Evolutionary conservation across 306 rosid genomes (phyloP), one percentile per base, ranked within the genome.

Genomic region (Hippophae gyantsensis): DNA sequence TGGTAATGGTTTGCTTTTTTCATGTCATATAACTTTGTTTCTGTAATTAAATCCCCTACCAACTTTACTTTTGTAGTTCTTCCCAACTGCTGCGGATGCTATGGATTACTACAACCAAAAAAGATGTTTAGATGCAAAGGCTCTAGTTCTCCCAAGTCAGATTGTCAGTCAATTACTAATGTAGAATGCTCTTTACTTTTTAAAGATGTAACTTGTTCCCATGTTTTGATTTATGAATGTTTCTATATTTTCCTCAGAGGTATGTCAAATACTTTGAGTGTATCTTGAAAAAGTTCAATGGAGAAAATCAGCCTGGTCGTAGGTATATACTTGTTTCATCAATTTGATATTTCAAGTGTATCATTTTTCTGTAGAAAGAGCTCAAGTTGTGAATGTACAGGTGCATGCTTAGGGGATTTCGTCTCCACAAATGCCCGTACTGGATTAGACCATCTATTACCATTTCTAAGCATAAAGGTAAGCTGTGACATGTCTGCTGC

Each of bases 81-180:
- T 87, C 76, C 85, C 88, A 25, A 85, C 87, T 10, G 81, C 96
- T 2, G 87, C 81, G 72, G 94, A 90, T 74, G 89, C 94, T 58
- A 81, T 90, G 44, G 75, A 78, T 72, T 81, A 73, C 83, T 90
- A 71, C 54, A 90, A 90, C 78, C 85, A 77, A 76, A 90, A 87
- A 85, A 81, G 96, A 87, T 90, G 97, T 48, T 50, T 86, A 45
- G 97, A 90, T 75, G 95, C 95, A 74, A 90, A 78, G 76, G 97
- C 90, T 60, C 64, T 90, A 68, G 83, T 78, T 83, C 89, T 85
- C 52, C 95, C 96, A 23, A 87, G 96, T 80, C 97, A 90, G 76
- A 90, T 90, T 67, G 97, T 90, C 47, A 81, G 97, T 79, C 72
- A 54, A 56, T 69, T 54, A 42, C 14, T 57, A 61, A 60, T 60